A percentile compares a stretch with the other conserved stretches of the same genome.
Conservation (phyloP, 805 yeast genomes). For the Sungouiozyma intestinalis region DNA sequence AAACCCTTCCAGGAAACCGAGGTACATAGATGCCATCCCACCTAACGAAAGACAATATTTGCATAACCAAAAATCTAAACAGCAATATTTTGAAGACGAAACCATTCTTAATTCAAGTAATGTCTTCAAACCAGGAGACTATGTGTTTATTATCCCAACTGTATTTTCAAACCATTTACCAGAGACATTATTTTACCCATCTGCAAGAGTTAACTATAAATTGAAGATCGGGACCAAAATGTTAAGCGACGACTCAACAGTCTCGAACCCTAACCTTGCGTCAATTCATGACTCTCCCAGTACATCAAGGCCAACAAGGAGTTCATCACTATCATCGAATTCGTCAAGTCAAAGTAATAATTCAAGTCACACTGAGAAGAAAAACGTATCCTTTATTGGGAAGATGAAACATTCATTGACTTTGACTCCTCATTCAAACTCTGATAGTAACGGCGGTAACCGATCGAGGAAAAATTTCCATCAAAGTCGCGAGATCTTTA, state of each 20-base stretch:
- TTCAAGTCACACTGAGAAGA: conserved; percentile 6
- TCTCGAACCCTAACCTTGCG: neutral
- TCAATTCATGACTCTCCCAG: neutral
- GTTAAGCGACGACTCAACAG: neutral
- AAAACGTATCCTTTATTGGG: conserved; percentile 12
- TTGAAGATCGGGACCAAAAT: conserved; percentile 13
- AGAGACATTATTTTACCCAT: conserved; percentile 37
- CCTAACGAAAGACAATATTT: conserved; percentile 6
- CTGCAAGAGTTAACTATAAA: conserved; percentile 20
- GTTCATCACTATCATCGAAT: neutral
- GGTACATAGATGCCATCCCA: conserved; percentile 7
- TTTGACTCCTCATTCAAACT: conserved; percentile 3
- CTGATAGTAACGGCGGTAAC: conserved; percentile 3
- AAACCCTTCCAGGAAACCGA: conserved; percentile 1
- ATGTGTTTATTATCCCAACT: conserved; percentile 54
- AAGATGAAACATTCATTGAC: conserved; percentile 21
- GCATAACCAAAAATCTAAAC: conserved; percentile 5
- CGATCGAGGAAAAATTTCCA: neutral
- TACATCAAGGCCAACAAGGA: neutral
- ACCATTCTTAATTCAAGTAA: neutral
- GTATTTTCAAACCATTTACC: conserved; percentile 50
- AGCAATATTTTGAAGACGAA: neutral
- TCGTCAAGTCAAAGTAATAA: conserved; percentile 1
- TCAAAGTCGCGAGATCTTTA: conserved; percentile 10
- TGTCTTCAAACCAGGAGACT: conserved; percentile 48